phyloP scores from a whole-genome alignment of 208 protist genomes.

The Chromosphaera perkinsii region DNA sequence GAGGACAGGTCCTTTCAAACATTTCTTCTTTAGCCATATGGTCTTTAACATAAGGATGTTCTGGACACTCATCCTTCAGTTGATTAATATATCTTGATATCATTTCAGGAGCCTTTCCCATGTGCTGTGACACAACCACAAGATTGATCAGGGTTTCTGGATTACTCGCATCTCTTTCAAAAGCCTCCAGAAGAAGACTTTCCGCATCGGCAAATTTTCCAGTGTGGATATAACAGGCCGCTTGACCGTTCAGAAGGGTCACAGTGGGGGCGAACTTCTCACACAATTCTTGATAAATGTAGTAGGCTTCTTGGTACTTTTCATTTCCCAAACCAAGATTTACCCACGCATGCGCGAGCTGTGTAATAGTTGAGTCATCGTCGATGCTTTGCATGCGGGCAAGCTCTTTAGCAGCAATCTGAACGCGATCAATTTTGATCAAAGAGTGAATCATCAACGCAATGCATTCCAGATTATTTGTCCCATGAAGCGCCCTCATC shows the following conservation, averaged over 20 bases:
- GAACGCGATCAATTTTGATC: conserved; percentile 6
- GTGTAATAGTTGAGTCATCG: conserved; percentile 10
- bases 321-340: conserved; percentile 8
- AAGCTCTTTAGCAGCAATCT: conserved; percentile 9
- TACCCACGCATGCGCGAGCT: conserved; percentile 15
- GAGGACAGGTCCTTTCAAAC: conserved; percentile 3
- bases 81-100: neutral
- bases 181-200: conserved; percentile 1
- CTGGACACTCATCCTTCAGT: conserved; percentile 2
- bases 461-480: conserved; percentile 8
- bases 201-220: conserved; percentile 8
- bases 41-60: conserved; percentile 17
- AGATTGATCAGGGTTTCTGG: conserved; percentile 7
- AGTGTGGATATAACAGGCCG: conserved; percentile 12
- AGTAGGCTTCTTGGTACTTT: conserved; percentile 25
- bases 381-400: conserved; percentile 1
- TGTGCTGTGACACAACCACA: conserved; percentile 6
- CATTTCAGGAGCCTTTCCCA: conserved; percentile 1
- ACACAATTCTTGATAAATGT: conserved; percentile 22
- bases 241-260: conserved; percentile 10
- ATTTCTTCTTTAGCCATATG: neutral
- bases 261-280: conserved; percentile 1
- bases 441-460: conserved; percentile 1
- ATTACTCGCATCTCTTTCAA: conserved; percentile 2
- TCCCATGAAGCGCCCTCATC: neutral